Evolutionary conservation across 768 basidiomycete species (phyloP), one percentile per base, ranked within the genome.

Genomic region (Megacollybia marginata): DNA sequence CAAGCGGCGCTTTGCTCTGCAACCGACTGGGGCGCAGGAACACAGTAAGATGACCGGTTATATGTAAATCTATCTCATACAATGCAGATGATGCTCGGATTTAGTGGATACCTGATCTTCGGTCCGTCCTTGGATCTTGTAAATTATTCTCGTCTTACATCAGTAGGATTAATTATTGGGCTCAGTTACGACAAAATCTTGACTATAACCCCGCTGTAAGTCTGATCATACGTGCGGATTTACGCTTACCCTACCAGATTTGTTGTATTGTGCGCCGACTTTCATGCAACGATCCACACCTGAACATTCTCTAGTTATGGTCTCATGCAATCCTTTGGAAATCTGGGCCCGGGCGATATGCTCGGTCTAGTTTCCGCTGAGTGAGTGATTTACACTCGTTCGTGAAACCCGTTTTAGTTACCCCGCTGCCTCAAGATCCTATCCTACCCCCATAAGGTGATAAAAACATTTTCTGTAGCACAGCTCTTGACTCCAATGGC

Each of bases 271-370:
- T 83, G 57, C 58, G 78, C 52, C 6, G 18, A 15, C 33, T 33
- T 40, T 34, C 20, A 18, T 31, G 28, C 9, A 46, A 47, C 12
- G 32, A 31, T 28, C 42, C 34, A 33, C 13, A 40, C 5, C 38
- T 18, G 38, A 40, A 40, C 13, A 18, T 20, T 33, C 44, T 46
- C 7, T 50, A 82, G 80, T 55, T 87, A 84, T 60, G 85, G 81
- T 2, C 65, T 85, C 48, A 83, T 87, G 83, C 80, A 85, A 55
- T 83, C 79, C 3, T 76, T 72, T 42, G 84, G 83, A n/a, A 86
- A 86, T 56, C 44, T 85, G 66, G 84, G 85, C 15, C 84, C 85
- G 2, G 85, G 86, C 18, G 77, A 86, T 57, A 84, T 85, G 79
- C 62, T 83, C 9, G 80, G 82, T 45, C 71, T 85, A 40, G 78